These are phyloP conservation scores for Triangularia setosa DNA, from an alignment of 2,329 filamentous ascomycete species.

Conservation along the genomic window DNA sequence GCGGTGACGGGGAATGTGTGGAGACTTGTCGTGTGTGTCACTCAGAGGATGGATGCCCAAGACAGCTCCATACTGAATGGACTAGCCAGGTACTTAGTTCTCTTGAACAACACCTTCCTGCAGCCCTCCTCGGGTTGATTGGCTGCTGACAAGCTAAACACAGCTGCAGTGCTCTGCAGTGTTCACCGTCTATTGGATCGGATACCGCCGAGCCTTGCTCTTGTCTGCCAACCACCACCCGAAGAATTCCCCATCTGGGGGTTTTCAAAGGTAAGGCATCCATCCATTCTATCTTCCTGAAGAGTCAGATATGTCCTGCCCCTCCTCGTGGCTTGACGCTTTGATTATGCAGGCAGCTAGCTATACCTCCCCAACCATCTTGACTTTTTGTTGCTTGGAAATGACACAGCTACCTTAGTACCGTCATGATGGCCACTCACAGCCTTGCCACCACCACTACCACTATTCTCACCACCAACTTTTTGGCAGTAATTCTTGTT, in stretches of 20 bases:
- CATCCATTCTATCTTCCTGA: neutral
- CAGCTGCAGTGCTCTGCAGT: neutral
- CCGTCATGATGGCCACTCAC: neutral
- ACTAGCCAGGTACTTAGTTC: neutral
- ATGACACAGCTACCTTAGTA: neutral
- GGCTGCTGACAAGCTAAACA: neutral
- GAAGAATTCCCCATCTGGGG: neutral
- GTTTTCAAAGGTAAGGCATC: neutral
- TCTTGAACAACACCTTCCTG: neutral
- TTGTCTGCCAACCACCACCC: neutral
- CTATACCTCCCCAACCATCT: neutral
- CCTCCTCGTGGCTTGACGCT: neutral
- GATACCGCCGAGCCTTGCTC: neutral
- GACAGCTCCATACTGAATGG: neutral
- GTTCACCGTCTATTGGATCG: constrained; percentile 6
- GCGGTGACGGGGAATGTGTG: neutral
- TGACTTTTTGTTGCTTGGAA: neutral
- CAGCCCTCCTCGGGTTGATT: neutral
- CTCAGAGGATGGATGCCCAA: neutral
- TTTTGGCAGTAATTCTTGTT: neutral
- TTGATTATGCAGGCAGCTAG: neutral
- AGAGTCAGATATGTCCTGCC: neutral
- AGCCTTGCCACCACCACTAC: constrained; percentile 5
- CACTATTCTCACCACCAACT: neutral
- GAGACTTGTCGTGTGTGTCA: neutral